A percentile compares a stretch with the other conserved stretches of the same genome.
Evolutionary conservation across 768 basidiomycete genomes (phyloP).

Genomic region (Paxillus involutus): DNA sequence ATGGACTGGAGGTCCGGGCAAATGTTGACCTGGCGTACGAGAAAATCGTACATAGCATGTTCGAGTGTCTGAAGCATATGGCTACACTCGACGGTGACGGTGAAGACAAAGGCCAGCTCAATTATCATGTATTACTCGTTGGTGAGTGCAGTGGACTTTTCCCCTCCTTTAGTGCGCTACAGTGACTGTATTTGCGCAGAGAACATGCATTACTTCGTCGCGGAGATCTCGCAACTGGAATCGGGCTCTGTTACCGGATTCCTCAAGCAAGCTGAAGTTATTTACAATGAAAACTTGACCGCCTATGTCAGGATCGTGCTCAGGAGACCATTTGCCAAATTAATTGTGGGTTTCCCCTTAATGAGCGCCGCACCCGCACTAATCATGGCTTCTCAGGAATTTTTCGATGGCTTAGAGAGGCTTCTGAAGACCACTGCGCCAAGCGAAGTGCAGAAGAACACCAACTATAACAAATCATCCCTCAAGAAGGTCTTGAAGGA

Average conservation of each 20-base stretch:
- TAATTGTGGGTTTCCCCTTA: conserved; percentile 61
- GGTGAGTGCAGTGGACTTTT: conserved; percentile 52
- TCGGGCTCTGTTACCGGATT: conserved; percentile 62
- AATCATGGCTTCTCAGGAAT: conserved; percentile 59
- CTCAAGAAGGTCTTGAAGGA: conserved; percentile 89
- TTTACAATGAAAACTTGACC: conserved; percentile 87
- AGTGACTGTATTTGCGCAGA: conserved; percentile 47
- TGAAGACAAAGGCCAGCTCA: conserved; percentile 95
- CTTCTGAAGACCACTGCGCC: conserved; percentile 78
- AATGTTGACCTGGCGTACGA: conserved; percentile 85
- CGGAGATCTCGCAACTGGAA: conserved; percentile 74
- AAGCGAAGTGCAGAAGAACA: conserved; percentile 72
- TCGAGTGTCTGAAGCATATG: conserved; percentile 92
- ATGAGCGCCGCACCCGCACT: background rate
- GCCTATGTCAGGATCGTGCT: conserved; percentile 88
- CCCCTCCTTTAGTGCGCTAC: background rate
- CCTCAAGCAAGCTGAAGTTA: conserved; percentile 68
- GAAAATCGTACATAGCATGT: conserved; percentile 85
- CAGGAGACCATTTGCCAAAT: conserved; percentile 80
- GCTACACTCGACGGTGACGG: conserved; percentile 92
- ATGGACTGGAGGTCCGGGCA: conserved; percentile 73
- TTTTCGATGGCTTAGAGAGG: conserved; percentile 91
- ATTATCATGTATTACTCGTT: conserved; percentile 93
- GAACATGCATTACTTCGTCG: conserved; percentile 94
- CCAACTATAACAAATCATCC: conserved; percentile 70